Conservation (phyloP, 108 stramenopile genomes). For the Pseudonitzschia multiseries region DNA sequence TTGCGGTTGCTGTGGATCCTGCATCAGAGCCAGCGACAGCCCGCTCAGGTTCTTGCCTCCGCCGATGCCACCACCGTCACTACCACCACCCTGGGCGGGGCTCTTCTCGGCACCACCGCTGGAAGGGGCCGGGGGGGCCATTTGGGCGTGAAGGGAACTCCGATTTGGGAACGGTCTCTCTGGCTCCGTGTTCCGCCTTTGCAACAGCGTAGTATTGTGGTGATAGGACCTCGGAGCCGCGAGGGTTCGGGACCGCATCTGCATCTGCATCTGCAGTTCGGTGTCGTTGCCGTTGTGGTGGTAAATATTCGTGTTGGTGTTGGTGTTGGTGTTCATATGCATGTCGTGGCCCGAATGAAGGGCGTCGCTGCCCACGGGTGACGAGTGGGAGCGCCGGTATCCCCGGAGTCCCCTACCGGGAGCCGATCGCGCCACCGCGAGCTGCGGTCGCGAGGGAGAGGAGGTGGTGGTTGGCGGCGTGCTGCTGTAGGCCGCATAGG, state of each 20-base stretch:
- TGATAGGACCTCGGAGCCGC: slow-evolving; percentile 14
- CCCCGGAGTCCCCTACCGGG: slow-evolving; percentile 13
- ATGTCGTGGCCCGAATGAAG: background rate
- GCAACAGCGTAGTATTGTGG: background rate
- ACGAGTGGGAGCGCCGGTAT: slow-evolving; percentile 28
- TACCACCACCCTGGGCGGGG: background rate
- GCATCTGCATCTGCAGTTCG: background rate
- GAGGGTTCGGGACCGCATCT: no score
- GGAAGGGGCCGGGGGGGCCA: slow-evolving; percentile 1
- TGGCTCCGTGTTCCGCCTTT: background rate
- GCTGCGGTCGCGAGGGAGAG: slow-evolving; percentile 3
- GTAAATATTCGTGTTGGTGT: background rate
- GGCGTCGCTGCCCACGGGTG: slow-evolving; percentile 12
- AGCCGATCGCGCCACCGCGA: slow-evolving; percentile 20
- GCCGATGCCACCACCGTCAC: no score
- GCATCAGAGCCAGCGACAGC: slow-evolving; percentile 49
- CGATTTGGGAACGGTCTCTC: no score
- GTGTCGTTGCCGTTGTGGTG: background rate
- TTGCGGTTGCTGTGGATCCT: no score
- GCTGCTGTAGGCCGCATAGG: background rate
- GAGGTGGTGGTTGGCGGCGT: background rate
- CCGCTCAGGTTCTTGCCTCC: slow-evolving; percentile 30
- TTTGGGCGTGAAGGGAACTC: background rate
- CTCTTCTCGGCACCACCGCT: background rate
- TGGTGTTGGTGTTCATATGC: slow-evolving; percentile 18